These are phyloP conservation scores for Monosporascus sp. DNA, from an alignment of 2,329 filamentous ascomycete species.

Conservation along the genomic window DNA sequence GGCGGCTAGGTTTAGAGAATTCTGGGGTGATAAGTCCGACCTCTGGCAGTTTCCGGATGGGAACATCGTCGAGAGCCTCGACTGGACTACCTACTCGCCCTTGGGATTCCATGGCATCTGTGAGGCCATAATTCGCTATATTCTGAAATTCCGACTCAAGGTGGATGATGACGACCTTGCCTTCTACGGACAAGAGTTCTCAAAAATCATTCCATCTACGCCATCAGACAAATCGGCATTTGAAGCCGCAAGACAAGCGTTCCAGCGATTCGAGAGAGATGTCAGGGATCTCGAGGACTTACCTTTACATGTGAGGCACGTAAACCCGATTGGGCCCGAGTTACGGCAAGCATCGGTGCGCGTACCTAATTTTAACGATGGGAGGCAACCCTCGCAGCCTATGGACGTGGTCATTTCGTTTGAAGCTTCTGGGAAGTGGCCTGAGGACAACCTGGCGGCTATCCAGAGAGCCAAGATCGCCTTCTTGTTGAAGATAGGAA, in stretches of 20 bases:
- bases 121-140: constrained; percentile 72
- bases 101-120: constrained; percentile 54
- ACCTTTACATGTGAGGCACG: constrained; percentile 78
- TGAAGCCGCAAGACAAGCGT: constrained; percentile 62
- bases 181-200: constrained; percentile 46
- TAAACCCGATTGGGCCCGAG: constrained; percentile 66
- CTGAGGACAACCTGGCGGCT: constrained; percentile 73
- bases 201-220: constrained; percentile 41
- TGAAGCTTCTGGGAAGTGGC: constrained; percentile 90
- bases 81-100: constrained; percentile 67
- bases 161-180: constrained; percentile 48
- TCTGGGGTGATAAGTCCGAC: constrained; percentile 94
- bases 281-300: constrained; percentile 75
- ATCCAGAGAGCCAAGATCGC: constrained; percentile 94
- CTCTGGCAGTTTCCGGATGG: constrained; percentile 92
- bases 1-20: constrained; percentile 74
- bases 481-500: constrained; percentile 73
- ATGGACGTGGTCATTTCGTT: constrained; percentile 85
- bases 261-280: constrained; percentile 68
- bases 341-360: constrained; percentile 68
- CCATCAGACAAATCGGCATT: constrained; percentile 55
- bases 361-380: constrained; percentile 42
- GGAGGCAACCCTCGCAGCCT: constrained; percentile 43
- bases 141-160: constrained; percentile 65
- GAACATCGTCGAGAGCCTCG: constrained; percentile 84